Conservation (phyloP, 176 grass and related monocot species). For the Juncus inflexus region DNA sequence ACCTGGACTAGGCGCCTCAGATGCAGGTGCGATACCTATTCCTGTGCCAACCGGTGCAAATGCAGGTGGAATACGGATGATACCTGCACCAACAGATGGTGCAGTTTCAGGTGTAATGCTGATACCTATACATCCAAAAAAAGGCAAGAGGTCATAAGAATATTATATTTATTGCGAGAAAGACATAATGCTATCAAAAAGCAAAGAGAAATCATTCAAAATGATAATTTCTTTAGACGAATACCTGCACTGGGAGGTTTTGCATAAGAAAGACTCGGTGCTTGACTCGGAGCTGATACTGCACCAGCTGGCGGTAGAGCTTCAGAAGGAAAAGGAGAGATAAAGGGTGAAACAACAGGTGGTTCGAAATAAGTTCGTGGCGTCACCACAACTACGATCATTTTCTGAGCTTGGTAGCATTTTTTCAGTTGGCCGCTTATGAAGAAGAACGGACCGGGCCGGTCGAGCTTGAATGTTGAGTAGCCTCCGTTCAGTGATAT, state of each 20-base stretch:
- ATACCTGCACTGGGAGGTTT: too few species aligned
- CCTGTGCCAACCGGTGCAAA: background rate
- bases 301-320: background rate
- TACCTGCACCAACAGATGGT: background rate
- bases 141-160: too few species aligned
- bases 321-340: slow-evolving; percentile 14
- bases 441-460: slow-evolving; percentile 70
- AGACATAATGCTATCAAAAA: too few species aligned
- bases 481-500: slow-evolving; percentile 26
- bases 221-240: too few species aligned
- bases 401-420: slow-evolving; percentile 67
- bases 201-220: too few species aligned
- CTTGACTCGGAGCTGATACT: background rate
- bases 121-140: background rate
- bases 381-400: slow-evolving; percentile 63
- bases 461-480: slow-evolving; percentile 53
- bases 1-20: background rate
- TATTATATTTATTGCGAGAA: too few species aligned
- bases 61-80: slow-evolving; percentile 10
- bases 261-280: too few species aligned
- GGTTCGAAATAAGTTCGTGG: slow-evolving; percentile 1
- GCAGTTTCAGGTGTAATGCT: slow-evolving; percentile 7
- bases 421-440: slow-evolving; percentile 45
- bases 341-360: background rate
- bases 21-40: slow-evolving; percentile 2